Evolutionary conservation across 176 grass and related monocot species (phyloP), one percentile per base, ranked within the genome.

Genomic region (Hsuehochloa calcarea): DNA sequence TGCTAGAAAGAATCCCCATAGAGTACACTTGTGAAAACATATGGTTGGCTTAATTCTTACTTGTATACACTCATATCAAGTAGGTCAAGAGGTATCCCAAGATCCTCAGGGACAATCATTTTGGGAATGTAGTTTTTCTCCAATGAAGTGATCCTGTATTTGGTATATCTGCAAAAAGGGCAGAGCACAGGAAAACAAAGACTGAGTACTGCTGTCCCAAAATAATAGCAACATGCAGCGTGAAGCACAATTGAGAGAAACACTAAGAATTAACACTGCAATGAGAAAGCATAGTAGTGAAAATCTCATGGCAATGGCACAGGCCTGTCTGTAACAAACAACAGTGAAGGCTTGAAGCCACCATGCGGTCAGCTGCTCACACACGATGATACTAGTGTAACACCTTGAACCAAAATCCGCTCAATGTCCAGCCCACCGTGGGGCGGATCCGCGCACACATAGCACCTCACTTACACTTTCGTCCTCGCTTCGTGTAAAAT

Each of bases 81-180:
- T 71, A 99, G 93, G 70, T 96, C 96, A 83, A 99, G 96, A 92
- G 96, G 93, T 85, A 96, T 91, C 70, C 96, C 96, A 49, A 99
- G 96, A 92, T 96, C 96, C 38, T 89, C 90, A 31, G 93, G 92
- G 80, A 90, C 85, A 91, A 92, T 87, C 72, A 99, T 89, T 91
- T 91, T 90, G 79, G 96, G 88, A 62, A 96, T 99, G 79, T 92
- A 92, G 68, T 89, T 92, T 85, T 99, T 99, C 60, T 99, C 96
- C 84, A 99, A 92, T 80, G 96, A 94, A 85, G 90, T 94, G 58
- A 99, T 94, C 64, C 82, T 90, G 84, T 99, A 99, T 87, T 87
- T 99, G 43, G 58, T 90, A 92, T 96, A 99, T 81, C 96, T 99
- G 88, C 60, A 85, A 49, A 80, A 80, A 25, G 64, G 31, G 70